Conservation (phyloP, 2,329 filamentous ascomycete species). For the Cordyceps cateniannulata region DNA sequence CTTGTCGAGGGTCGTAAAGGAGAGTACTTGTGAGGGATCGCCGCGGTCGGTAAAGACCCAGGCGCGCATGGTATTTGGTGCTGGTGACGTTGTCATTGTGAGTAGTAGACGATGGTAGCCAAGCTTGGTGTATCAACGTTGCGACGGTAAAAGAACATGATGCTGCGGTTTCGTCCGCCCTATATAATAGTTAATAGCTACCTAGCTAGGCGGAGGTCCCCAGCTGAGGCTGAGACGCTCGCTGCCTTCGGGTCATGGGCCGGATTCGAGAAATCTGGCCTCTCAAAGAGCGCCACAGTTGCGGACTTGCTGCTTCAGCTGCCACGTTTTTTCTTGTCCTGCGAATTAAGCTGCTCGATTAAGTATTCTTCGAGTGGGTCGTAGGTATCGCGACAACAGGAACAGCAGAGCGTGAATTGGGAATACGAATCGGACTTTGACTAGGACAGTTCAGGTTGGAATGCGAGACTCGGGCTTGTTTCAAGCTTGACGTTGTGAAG, state of each 20-base stretch:
- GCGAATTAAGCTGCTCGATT: background rate
- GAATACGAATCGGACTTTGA: background rate
- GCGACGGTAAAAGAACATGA: background rate
- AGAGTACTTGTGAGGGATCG: constrained; percentile 21
- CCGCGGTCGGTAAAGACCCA: constrained; percentile 26
- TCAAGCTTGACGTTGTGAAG: background rate
- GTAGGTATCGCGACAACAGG: background rate
- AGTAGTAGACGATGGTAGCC: too few relatives aligned
- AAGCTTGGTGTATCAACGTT: background rate
- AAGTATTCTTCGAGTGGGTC: background rate
- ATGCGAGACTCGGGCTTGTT: background rate
- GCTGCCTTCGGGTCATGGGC: background rate
- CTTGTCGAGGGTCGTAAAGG: constrained; percentile 18
- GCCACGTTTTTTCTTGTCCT: background rate
- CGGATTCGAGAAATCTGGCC: background rate
- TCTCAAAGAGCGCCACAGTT: background rate
- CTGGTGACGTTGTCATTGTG: background rate
- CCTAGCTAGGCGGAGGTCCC: too few relatives aligned
- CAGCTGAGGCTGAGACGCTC: constrained; percentile 5
- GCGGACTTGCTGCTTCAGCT: background rate
- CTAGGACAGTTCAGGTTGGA: background rate
- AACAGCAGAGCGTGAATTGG: background rate
- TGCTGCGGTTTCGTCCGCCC: background rate
- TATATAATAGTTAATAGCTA: too few relatives aligned
- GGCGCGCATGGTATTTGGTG: constrained; percentile 16